Conservation (phyloP, 257 asterid genomes). For the Solanum acaule region DNA sequence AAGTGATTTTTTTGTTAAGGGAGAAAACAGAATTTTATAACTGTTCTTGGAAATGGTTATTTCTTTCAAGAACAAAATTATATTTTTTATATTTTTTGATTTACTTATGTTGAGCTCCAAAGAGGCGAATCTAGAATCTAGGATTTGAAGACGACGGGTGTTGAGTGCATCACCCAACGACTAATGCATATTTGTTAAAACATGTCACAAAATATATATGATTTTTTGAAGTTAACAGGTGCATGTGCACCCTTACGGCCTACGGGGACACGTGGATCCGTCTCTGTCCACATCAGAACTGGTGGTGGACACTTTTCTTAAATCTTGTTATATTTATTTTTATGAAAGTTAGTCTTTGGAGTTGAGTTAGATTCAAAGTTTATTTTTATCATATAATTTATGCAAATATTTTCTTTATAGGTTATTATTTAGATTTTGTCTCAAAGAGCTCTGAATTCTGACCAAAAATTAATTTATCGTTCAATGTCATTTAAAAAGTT, state of each 20-base stretch:
- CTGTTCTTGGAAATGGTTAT: not conserved
- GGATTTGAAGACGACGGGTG: not conserved
- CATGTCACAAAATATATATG: too few species aligned
- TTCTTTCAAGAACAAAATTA: too few species aligned
- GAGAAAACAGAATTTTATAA: too few species aligned
- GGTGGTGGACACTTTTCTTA: not conserved
- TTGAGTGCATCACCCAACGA: too few species aligned
- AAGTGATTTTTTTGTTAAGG: not conserved
- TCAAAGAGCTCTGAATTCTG: not conserved
- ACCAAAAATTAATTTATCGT: too few species aligned
- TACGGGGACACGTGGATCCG: not conserved
- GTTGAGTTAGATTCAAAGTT: too few species aligned
- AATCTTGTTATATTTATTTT: not conserved
- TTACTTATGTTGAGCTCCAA: not conserved
- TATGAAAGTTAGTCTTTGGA: not conserved
- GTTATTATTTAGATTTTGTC: not conserved
- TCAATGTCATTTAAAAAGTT: not conserved
- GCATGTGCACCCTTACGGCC: too few species aligned
- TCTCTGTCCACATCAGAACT: not conserved
- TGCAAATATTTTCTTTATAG: not conserved
- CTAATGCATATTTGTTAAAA: too few species aligned
- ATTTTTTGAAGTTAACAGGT: too few species aligned
- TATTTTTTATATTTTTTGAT: too few species aligned
- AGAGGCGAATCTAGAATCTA: too few species aligned
- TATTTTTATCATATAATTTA: not conserved